phyloP scores from a whole-genome alignment of 2,329 filamentous ascomycete genomes.

The Sordariomycetes sp. region DNA sequence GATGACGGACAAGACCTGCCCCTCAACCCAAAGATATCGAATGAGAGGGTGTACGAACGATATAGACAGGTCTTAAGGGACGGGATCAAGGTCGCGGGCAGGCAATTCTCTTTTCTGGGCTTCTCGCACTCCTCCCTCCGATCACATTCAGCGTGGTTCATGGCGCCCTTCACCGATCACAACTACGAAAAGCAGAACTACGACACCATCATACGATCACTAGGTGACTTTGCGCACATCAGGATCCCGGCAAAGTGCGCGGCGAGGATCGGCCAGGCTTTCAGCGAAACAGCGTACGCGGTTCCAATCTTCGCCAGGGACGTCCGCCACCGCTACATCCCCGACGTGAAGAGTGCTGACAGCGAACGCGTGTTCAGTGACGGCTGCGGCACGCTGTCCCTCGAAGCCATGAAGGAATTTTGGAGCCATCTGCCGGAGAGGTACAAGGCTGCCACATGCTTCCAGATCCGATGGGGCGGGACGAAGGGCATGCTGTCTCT shows the following conservation, averaged over 20 bases:
- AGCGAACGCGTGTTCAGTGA: slow-evolving; percentile 62
- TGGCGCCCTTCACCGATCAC: slow-evolving; percentile 33
- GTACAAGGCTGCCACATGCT: slow-evolving; percentile 47
- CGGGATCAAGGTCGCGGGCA: slow-evolving; percentile 55
- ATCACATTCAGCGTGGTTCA: slow-evolving; percentile 60
- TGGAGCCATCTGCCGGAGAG: slow-evolving; percentile 42
- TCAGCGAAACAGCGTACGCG: slow-evolving; percentile 63
- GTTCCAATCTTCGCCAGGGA: slow-evolving; percentile 34
- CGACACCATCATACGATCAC: slow-evolving; percentile 30
- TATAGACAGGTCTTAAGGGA: slow-evolving; percentile 51
- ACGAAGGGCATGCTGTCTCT: slow-evolving; percentile 73
- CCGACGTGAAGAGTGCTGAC: slow-evolving; percentile 40
- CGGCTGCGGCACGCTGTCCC: slow-evolving; percentile 68
- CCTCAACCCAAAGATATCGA: slow-evolving; percentile 40
- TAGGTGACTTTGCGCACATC: slow-evolving; percentile 44
- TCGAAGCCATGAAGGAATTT: slow-evolving; percentile 47
- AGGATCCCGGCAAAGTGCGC: slow-evolving; percentile 45
- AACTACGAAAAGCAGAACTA: slow-evolving; percentile 22
- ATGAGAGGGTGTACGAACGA: slow-evolving; percentile 42
- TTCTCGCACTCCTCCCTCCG: slow-evolving; percentile 75
- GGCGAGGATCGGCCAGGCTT: slow-evolving; percentile 56
- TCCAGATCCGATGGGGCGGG: slow-evolving; percentile 67
- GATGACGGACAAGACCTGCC: slow-evolving; percentile 59
- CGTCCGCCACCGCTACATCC: slow-evolving; percentile 25
- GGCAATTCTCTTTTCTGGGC: slow-evolving; percentile 58